A percentile compares a stretch with the other conserved stretches of the same genome.
Conservation (phyloP, 2,329 filamentous ascomycete species). For the Tympanopsis confertula region DNA sequence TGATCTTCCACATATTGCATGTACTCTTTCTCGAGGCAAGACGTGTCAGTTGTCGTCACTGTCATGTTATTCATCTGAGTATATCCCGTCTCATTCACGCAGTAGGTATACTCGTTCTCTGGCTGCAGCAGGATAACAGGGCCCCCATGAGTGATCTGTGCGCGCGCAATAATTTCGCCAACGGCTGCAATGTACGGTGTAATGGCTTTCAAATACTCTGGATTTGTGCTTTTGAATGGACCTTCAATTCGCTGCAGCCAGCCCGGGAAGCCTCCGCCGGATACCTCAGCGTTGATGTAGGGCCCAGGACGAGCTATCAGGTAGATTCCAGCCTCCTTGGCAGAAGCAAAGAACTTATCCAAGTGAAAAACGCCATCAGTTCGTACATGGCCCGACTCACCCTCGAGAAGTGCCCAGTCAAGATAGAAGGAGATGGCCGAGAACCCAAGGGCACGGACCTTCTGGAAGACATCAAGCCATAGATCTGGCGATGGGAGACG, state of each 20-base stretch:
- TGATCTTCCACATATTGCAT: not conserved
- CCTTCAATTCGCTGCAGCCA: not conserved
- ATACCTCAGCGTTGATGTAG: constrained; percentile 10
- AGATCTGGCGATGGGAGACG: constrained; percentile 31
- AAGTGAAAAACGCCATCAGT: constrained; percentile 5
- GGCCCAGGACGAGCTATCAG: constrained; percentile 13
- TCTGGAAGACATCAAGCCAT: constrained; percentile 11
- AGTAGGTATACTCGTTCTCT: not conserved
- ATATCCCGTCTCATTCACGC: not conserved
- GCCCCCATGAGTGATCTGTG: not conserved
- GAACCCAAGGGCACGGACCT: constrained; percentile 6
- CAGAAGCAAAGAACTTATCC: constrained; percentile 12
- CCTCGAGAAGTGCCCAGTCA: constrained; percentile 6
- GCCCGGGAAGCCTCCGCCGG: not conserved
- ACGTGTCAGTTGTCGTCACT: no score
- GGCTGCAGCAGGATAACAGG: not conserved
- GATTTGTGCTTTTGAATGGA: not conserved
- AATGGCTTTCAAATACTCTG: not conserved
- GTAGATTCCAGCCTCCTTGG: constrained; percentile 14
- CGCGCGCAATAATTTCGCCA: not conserved
- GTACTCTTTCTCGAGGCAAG: no score
- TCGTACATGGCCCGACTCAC: constrained; percentile 2
- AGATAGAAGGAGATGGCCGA: constrained; percentile 7
- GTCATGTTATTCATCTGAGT: not conserved
- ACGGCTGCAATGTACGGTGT: not conserved